These are phyloP conservation scores for Anthracocystis walkeri DNA, from an alignment of 1,284 basidiomycete species.

Conservation along the genomic window DNA sequence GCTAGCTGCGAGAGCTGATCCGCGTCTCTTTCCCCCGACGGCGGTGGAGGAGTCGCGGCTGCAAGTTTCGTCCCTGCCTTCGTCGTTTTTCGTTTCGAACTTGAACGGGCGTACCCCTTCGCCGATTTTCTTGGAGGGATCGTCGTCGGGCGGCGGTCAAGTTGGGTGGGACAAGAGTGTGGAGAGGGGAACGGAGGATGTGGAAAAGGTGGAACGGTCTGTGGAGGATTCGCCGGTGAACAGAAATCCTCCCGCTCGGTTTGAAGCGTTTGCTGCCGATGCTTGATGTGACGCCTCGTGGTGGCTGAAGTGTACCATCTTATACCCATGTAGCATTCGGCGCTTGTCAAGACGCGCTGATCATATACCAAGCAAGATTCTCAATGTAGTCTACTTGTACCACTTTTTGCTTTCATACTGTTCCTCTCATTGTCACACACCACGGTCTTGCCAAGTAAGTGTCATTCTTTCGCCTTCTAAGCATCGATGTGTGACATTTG, in stretches of 20 bases:
- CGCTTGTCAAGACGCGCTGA: background rate
- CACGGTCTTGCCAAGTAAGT: background rate
- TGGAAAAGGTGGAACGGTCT: background rate
- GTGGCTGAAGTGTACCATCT: background rate
- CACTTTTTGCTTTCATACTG: background rate
- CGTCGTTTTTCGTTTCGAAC: slow-evolving; percentile 34
- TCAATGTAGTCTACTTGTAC: background rate
- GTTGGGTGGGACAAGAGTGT: slow-evolving; percentile 6
- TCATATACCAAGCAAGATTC: background rate
- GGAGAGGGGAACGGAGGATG: background rate
- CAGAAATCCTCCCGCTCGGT: slow-evolving; percentile 17
- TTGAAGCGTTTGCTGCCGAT: slow-evolving; percentile 8
- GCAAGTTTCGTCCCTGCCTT: slow-evolving; percentile 13
- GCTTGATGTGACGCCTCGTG: background rate
- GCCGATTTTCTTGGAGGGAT: slow-evolving; percentile 17
- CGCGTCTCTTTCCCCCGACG: slow-evolving; percentile 26
- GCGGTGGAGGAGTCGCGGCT: background rate
- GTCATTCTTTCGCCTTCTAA: background rate
- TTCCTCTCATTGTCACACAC: background rate
- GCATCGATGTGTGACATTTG: background rate
- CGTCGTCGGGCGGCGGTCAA: slow-evolving; percentile 1
- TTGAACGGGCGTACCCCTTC: slow-evolving; percentile 18
- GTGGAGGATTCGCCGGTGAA: background rate
- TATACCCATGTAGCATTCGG: background rate
- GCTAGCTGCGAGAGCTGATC: slow-evolving; percentile 30